These are phyloP conservation scores for Ophiocordyceps australis DNA, from an alignment of 2,329 filamentous ascomycete species.

Conservation along the genomic window DNA sequence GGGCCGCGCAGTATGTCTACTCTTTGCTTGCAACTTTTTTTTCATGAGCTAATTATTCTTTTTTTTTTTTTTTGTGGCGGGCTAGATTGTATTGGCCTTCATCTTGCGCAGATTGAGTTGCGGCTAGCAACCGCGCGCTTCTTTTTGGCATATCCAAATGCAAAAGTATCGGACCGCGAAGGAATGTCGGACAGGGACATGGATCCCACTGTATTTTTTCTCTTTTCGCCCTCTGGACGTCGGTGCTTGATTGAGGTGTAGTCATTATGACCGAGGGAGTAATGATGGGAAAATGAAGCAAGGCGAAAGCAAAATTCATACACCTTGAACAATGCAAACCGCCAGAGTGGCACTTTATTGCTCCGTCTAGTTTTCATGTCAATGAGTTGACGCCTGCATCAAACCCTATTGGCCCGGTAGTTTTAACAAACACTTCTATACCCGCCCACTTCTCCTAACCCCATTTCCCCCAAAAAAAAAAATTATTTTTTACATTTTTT, in stretches of 20 bases:
- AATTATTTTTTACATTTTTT: too few relatives aligned
- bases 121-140: conserved; percentile 29
- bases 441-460: too few relatives aligned
- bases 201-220: conserved; percentile 11
- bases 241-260: conserved; percentile 8
- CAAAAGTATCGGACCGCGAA: conserved; percentile 10
- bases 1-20: conserved; percentile 29
- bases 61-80: too few relatives aligned
- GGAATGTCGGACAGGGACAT: conserved; percentile 16
- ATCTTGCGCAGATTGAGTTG: conserved; percentile 37
- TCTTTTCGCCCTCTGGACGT: conserved; percentile 10
- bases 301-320: neutral
- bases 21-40: too few relatives aligned
- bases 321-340: neutral
- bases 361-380: too few relatives aligned
- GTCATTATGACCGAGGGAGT: too few relatives aligned
- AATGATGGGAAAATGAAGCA: neutral
- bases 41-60: too few relatives aligned
- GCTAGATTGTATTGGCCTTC: conserved; percentile 34
- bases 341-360: too few relatives aligned
- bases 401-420: too few relatives aligned
- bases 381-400: too few relatives aligned
- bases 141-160: conserved; percentile 23
- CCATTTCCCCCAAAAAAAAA: too few relatives aligned
- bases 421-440: too few relatives aligned